Percentiles rank a stretch among this genome's conserved stretches.
Evolutionary conservation across 2,329 filamentous ascomycete species (phyloP).

Genomic region (Pyrenophora seminiperda): DNA sequence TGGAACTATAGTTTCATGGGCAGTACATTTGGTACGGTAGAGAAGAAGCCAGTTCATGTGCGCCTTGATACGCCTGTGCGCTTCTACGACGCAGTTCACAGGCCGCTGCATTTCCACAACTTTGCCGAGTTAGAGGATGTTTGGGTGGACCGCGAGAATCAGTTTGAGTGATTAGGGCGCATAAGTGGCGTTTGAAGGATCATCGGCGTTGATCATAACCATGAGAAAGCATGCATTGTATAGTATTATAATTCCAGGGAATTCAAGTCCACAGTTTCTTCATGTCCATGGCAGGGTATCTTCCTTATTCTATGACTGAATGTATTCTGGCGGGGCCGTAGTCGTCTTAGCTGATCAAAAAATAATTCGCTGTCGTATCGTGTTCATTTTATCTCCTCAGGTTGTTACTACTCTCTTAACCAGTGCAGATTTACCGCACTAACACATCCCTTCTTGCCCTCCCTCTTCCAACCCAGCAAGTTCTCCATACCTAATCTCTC

Average conservation of each 20-base stretch:
- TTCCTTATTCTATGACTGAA: no score
- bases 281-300: no score
- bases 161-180: conserved; percentile 71
- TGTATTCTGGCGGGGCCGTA: no score
- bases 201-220: no score
- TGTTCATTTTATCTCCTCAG: no score
- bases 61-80: conserved; percentile 87
- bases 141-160: conserved; percentile 90
- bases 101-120: conserved; percentile 93
- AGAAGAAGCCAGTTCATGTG: conserved; percentile 89
- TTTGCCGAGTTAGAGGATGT: conserved; percentile 97
- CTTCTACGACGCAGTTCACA: conserved; percentile 92
- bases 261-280: no score
- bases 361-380: no score
- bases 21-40: conserved; percentile 79
- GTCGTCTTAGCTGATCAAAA: no score
- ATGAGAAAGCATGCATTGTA: no score
- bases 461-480: conserved; percentile 63
- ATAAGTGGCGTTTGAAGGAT: no score
- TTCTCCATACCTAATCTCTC: conserved; percentile 71
- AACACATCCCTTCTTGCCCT: conserved; percentile 55
- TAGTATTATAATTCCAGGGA: no score
- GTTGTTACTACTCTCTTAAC: conserved; percentile 40
- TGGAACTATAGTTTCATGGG: conserved; percentile 99
- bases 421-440: conserved; percentile 68